Evolutionary conservation across 2,329 filamentous ascomycete species (phyloP).

Genomic region (Talaromyces sp.): DNA sequence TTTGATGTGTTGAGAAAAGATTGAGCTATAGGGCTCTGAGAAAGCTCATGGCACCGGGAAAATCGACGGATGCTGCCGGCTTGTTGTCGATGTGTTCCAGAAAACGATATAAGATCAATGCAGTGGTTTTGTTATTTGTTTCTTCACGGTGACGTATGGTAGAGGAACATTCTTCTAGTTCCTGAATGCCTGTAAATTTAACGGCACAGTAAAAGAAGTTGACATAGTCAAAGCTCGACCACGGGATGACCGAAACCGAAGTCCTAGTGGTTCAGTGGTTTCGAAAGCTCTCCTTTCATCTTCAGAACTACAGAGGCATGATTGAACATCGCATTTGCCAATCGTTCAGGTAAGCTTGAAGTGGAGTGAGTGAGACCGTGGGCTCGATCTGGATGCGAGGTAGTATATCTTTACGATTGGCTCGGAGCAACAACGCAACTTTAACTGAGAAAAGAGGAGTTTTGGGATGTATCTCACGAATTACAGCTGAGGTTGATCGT

Average conservation of each 20-base stretch:
- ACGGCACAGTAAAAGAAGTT: background rate
- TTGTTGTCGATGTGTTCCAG: background rate
- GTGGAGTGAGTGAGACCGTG: background rate
- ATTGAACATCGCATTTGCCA: background rate
- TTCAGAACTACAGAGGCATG: too few relatives aligned
- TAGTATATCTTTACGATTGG: background rate
- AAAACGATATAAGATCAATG: background rate
- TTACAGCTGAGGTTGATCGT: background rate
- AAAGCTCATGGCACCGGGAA: background rate
- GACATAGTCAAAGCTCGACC: background rate
- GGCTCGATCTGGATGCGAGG: background rate
- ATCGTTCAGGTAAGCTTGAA: background rate
- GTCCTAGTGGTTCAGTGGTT: background rate
- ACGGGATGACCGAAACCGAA: background rate
- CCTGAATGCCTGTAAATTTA: background rate
- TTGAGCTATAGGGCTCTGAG: background rate
- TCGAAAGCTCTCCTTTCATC: background rate
- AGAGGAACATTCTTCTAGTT: background rate
- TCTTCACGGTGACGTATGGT: constrained; percentile 16
- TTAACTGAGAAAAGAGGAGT: background rate
- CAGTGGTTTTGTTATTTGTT: background rate
- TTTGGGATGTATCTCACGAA: background rate
- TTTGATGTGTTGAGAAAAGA: background rate
- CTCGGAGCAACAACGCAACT: constrained; percentile 10
- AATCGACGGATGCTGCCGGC: constrained; percentile 6